These are phyloP conservation scores for Metarhizium humberi DNA, from an alignment of 2,329 filamentous ascomycete genomes.

Conservation along the genomic window DNA sequence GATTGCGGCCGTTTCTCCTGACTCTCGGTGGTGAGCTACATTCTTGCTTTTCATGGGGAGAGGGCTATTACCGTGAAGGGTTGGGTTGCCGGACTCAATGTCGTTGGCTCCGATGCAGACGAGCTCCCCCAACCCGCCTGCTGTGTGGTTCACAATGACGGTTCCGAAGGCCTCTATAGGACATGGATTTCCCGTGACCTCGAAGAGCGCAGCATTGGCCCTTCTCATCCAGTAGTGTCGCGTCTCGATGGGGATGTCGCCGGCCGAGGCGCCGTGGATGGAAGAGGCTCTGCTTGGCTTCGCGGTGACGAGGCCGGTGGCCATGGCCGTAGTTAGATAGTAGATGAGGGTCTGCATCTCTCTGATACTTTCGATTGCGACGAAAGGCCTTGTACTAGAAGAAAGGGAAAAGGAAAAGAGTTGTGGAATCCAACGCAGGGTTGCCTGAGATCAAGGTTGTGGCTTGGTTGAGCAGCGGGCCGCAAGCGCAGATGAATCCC, in stretches of 20 bases:
- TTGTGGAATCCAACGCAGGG: too few relatives aligned
- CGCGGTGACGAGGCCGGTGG: neutral
- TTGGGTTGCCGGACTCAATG: conserved; percentile 38
- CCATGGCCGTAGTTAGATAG: neutral
- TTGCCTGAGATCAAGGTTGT: too few relatives aligned
- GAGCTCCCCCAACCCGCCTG: conserved; percentile 28
- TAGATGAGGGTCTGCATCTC: neutral
- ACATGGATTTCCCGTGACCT: conserved; percentile 28
- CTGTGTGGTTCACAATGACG: conserved; percentile 47
- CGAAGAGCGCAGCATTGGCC: conserved; percentile 35
- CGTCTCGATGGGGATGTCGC: conserved; percentile 26
- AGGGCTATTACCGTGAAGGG: conserved; percentile 33
- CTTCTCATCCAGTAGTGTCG: conserved; percentile 43
- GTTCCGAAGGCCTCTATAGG: conserved; percentile 44
- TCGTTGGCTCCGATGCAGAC: conserved; percentile 42
- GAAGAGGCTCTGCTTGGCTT: neutral
- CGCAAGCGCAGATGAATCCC: too few relatives aligned
- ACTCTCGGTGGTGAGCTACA: neutral
- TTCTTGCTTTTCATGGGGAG: conserved; percentile 8
- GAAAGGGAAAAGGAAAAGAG: neutral
- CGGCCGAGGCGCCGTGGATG: too few relatives aligned
- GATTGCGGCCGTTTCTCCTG: conserved; percentile 45
- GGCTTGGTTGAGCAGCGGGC: too few relatives aligned
- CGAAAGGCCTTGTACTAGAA: neutral
- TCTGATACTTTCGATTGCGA: neutral